Conservation (phyloP, 2,329 filamentous ascomycete genomes). For the Gliomastix tumulicola region DNA sequence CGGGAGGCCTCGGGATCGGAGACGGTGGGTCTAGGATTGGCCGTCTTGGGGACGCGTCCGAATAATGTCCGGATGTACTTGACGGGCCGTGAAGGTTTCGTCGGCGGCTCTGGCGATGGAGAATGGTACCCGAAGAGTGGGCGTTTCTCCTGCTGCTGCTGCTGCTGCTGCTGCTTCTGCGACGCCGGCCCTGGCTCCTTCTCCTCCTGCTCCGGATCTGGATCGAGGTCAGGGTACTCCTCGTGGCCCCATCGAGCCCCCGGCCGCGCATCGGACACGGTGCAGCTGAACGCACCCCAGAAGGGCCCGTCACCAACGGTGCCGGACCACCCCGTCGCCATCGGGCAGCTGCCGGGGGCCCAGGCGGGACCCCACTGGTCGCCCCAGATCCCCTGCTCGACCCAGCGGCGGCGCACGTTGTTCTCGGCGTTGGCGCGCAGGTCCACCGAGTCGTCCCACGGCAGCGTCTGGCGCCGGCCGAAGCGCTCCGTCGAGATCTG, state of each 20-base stretch:
- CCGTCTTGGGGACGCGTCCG: not conserved
- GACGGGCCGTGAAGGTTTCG: too few species aligned
- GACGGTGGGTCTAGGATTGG: too few species aligned
- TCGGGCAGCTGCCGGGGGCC: not conserved
- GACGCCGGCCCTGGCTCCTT: too few species aligned
- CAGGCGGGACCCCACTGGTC: slow-evolving; percentile 6
- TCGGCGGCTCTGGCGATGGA: not conserved
- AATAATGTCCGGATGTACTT: too few species aligned
- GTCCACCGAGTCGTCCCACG: slow-evolving; percentile 5
- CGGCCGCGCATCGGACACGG: not conserved
- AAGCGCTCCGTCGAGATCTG: slow-evolving; percentile 1
- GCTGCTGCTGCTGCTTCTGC: too few species aligned
- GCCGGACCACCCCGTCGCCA: not conserved
- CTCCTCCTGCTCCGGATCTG: too few species aligned
- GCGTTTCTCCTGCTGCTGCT: not conserved
- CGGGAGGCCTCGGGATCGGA: slow-evolving; percentile 1
- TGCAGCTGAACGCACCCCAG: not conserved
- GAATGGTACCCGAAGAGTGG: not conserved
- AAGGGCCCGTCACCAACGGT: not conserved
- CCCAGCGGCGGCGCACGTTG: slow-evolving; percentile 7
- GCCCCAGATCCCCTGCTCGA: slow-evolving; percentile 7
- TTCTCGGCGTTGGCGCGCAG: slow-evolving; percentile 5
- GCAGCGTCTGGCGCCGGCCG: slow-evolving; percentile 7
- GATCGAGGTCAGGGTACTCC: too few species aligned
- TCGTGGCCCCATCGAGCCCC: slow-evolving; percentile 1